Base-by-base conservation (phyloP, 805 yeast genomes). In the Candida silvatica region DNA sequence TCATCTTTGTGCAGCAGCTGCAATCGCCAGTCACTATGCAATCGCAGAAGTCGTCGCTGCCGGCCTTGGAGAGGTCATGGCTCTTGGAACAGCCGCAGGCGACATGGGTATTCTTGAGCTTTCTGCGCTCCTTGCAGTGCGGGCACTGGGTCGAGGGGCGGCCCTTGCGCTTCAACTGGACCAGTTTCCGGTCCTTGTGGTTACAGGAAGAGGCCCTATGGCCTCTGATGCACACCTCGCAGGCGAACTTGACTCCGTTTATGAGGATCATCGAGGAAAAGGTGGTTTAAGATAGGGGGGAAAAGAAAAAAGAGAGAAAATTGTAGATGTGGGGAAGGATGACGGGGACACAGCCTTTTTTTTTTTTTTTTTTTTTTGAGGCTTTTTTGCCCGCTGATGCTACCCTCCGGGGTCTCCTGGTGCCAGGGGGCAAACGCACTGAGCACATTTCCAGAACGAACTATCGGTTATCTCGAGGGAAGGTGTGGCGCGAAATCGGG, bases 131-230 rank as follows among this genome's bases (percentile, higher is more conserved):
- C 42, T 86, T 77, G 54, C 95, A 90, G 52, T 83, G 94, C 26
- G 70, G 66, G 51, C 97, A 90, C 51, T 87, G 95, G 2, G 95
- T 79, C 0, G 95, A 77, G 1, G 98, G 98, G 37, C 98, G 67
- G 3, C 98, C 98, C 54, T 92, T 92, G 14, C 95, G 96, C 53
- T 92, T 92, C 56, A 92, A 90, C 83, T 81, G 81, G 54, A 83
- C 80, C 46, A 92, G 63, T 4, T 94, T 94, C 51, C 84, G 85
- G 46, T 92, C 95, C 0, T 88, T 76, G 56, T 92, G 98, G 30
- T 80, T 78, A 59, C 98, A 92, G 3, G 94, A 77, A 1, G 96
- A 83, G 31, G 90, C 98, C 36, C 98, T 67, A 53, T 92, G 98
- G 29, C 98, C 98, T 41, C 98, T 70, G 32, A 92, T 88, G 59